Evolutionary conservation across 768 basidiomycete genomes (phyloP), one percentile per base, ranked within the genome.

Genomic region (Russula brevipes): DNA sequence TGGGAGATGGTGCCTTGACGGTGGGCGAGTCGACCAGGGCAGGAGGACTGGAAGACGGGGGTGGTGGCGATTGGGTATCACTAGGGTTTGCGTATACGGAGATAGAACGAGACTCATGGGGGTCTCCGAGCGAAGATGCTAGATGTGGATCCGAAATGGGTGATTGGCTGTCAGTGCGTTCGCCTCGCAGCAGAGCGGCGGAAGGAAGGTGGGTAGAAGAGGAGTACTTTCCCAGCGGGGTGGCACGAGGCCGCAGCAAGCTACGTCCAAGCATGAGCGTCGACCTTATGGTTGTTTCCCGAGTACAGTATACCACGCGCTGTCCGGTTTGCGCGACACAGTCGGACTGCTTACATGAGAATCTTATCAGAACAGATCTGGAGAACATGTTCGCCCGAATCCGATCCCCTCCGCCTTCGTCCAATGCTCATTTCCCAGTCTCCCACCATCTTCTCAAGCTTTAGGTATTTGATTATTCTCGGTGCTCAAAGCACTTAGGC

Each of bases 41-140:
- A n/a, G 67, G 59, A 51, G 56, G 65, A 39, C 14, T 52, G 41
- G 57, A 42, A 10, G 52, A 41, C 16, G 65, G 55, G 49, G 57
- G 33, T 12, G 42, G 38, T 39, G 42, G 5, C 16, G 67, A 42
- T 41, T 53, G 49, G 11, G 4, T 58, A 4, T 60, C 53, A 55
- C 39, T 19, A n/a, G 47, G 11, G 42, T 33, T 56, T 36, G 58
- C 33, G n/a, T 30, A 56, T 16, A 56, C 35, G 11, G 63, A 64
- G 14, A 55, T 64, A 9, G 63, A 64, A 51, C 41, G 63, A 55
- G 59, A 50, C 24, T 64, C 58, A 4, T 51, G 19, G 19, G 47
- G 49, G 9, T 45, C 58, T 45, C 33, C 17, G n/a, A 39, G 45
- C 30, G 64, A 52, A 19, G 55, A 42, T 17, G 38, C 42, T 6